Percentiles rank a stretch among this genome's conserved stretches.
phyloP scores from a whole-genome alignment of 768 basidiomycete genomes.

The Solioccasus polychromus region DNA sequence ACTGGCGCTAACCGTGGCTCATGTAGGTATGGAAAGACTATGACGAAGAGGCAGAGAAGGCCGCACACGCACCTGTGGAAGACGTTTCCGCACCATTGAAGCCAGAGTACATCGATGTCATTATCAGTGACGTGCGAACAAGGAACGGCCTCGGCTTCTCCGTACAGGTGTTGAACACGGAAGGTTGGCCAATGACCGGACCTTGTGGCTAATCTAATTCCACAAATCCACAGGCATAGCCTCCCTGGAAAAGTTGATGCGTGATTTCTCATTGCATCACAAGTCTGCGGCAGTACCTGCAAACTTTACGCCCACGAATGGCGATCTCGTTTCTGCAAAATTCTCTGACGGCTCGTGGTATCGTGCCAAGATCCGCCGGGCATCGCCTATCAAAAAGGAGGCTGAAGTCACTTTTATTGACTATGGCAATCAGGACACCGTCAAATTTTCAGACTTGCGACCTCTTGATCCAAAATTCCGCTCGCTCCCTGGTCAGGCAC shows the following conservation, averaged over 20 bases:
- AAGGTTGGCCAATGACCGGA: conserved; percentile 52
- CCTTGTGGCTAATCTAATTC: not conserved
- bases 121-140: conserved; percentile 82
- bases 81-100: conserved; percentile 56
- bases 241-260: conserved; percentile 90
- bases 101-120: conserved; percentile 87
- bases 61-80: conserved; percentile 45
- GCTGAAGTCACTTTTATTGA: conserved; percentile 95
- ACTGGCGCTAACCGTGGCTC: not conserved
- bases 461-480: conserved; percentile 91
- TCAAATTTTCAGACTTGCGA: conserved; percentile 79
- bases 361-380: conserved; percentile 84
- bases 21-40: conserved; percentile 83
- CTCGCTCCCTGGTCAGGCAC: conserved; percentile 86
- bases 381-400: conserved; percentile 88
- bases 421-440: conserved; percentile 91
- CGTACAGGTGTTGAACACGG: conserved; percentile 88
- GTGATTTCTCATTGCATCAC: conserved; percentile 88
- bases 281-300: conserved; percentile 57
- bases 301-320: conserved; percentile 77
- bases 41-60: conserved; percentile 68
- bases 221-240: conserved; percentile 65
- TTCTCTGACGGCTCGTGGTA: conserved; percentile 97
- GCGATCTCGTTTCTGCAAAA: conserved; percentile 91
- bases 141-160: conserved; percentile 81